phyloP scores from a whole-genome alignment of 2,329 filamentous ascomycete species.

The Talaromyces amestolkiae region DNA sequence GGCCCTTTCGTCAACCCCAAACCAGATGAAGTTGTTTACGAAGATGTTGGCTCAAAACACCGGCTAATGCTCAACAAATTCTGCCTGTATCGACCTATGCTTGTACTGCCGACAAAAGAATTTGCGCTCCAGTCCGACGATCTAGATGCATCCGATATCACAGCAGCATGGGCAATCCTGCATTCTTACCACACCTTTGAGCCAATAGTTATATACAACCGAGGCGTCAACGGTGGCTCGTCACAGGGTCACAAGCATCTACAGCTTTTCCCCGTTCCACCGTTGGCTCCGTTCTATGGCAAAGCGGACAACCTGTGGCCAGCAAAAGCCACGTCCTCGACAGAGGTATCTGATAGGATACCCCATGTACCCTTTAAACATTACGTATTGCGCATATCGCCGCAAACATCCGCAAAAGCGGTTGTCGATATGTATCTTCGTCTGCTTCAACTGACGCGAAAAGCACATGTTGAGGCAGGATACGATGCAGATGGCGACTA shows the following conservation, averaged over 20 bases:
- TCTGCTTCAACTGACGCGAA: constrained; percentile 24
- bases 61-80: constrained; percentile 28
- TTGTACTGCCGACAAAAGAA: constrained; percentile 40
- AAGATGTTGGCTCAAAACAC: constrained; percentile 23
- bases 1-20: constrained; percentile 28
- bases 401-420: constrained; percentile 10
- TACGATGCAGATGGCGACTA: constrained; percentile 23
- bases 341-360: constrained; percentile 22
- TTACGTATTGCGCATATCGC: constrained; percentile 28
- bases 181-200: constrained; percentile 23
- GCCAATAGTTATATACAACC: constrained; percentile 47
- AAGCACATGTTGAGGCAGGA: constrained; percentile 21
- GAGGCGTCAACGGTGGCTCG: constrained; percentile 44
- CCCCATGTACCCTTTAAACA: constrained; percentile 27
- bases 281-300: constrained; percentile 21
- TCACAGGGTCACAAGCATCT: constrained; percentile 49
- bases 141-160: constrained; percentile 37
- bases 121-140: constrained; percentile 34
- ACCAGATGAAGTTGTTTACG: constrained; percentile 24
- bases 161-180: constrained; percentile 40
- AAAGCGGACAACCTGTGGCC: constrained; percentile 23
- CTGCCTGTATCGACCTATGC: constrained; percentile 32
- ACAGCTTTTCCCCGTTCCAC: constrained; percentile 41
- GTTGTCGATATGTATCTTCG: constrained; percentile 23
- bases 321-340: constrained; percentile 22